Evolutionary conservation across 495 filamentous ascomycete genomes (phyloP).

Genomic region (Penicillium cataractarum): DNA sequence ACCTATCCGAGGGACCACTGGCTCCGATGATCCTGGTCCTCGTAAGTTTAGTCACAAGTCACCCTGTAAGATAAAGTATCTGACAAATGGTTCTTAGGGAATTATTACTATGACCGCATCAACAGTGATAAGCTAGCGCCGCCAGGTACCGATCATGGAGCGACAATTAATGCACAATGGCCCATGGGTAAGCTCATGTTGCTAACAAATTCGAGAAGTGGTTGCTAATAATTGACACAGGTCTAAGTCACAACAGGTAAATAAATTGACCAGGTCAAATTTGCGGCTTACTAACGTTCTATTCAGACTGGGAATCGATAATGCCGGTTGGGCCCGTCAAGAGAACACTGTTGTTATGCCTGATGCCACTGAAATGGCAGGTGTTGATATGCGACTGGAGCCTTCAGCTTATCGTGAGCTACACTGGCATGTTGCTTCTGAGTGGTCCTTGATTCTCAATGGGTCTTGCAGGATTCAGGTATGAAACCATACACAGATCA

Average conservation of each 20-base stretch:
- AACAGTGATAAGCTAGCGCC: conserved; percentile 70
- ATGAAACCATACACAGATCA: background rate
- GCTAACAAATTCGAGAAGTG: background rate
- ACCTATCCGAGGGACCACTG: conserved; percentile 63
- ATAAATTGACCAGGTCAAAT: background rate
- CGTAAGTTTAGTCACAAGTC: conserved; percentile 37
- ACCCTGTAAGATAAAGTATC: background rate
- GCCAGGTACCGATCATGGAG: conserved; percentile 65
- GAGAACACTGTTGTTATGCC: conserved; percentile 67
- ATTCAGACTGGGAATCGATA: conserved; percentile 53
- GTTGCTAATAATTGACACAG: conserved; percentile 20
- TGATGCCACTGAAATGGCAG: conserved; percentile 67
- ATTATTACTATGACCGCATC: conserved; percentile 61
- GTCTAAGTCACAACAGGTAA: conserved; percentile 62
- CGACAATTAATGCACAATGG: conserved; percentile 70
- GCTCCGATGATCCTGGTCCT: conserved; percentile 65
- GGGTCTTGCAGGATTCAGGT: conserved; percentile 61
- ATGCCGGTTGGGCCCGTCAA: conserved; percentile 71
- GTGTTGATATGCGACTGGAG: conserved; percentile 77
- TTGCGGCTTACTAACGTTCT: conserved; percentile 2
- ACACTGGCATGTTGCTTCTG: conserved; percentile 72
- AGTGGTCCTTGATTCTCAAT: conserved; percentile 69
- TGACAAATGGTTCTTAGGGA: conserved; percentile 38
- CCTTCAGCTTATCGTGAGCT: conserved; percentile 69
- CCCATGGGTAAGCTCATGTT: conserved; percentile 54